phyloP scores from a whole-genome alignment of 2,329 filamentous ascomycete genomes.

The Zalaria sp. region DNA sequence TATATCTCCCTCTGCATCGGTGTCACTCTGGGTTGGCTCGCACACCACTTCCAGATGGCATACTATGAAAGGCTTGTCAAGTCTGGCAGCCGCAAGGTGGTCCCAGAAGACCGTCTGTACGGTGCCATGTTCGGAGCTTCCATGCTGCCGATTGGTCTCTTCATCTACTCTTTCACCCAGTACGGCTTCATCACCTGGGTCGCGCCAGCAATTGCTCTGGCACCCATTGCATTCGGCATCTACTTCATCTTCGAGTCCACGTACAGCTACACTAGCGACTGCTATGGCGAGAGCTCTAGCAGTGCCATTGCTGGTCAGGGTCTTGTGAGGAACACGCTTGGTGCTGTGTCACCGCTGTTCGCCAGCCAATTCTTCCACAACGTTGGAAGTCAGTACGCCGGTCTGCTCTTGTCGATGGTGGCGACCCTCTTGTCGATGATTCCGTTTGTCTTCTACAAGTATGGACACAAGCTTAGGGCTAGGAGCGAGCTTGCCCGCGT shows the following conservation, averaged over 20 bases:
- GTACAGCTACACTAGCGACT: conserved; percentile 39
- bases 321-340: conserved; percentile 38
- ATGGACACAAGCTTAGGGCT: conserved; percentile 23
- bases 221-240: conserved; percentile 37
- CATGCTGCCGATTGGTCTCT: conserved; percentile 34
- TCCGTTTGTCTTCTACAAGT: conserved; percentile 31
- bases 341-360: conserved; percentile 38
- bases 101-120: conserved; percentile 33
- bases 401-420: conserved; percentile 33
- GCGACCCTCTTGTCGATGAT: conserved; percentile 28
- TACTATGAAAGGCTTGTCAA: conserved; percentile 31
- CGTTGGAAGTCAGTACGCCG: conserved; percentile 38
- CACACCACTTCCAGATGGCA: conserved; percentile 35
- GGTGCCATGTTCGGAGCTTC: conserved; percentile 34
- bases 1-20: conserved; percentile 38
- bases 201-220: conserved; percentile 34
- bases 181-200: conserved; percentile 36
- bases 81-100: conserved; percentile 18
- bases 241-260: conserved; percentile 35
- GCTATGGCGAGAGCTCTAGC: conserved; percentile 33
- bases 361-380: conserved; percentile 40
- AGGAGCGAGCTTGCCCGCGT: conserved; percentile 23
- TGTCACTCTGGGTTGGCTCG: conserved; percentile 30
- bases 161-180: conserved; percentile 41
- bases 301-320: conserved; percentile 36